Evolutionary conservation across 2,329 filamentous ascomycete genomes (phyloP).

Genomic region (Bipolaris sorokiniana): DNA sequence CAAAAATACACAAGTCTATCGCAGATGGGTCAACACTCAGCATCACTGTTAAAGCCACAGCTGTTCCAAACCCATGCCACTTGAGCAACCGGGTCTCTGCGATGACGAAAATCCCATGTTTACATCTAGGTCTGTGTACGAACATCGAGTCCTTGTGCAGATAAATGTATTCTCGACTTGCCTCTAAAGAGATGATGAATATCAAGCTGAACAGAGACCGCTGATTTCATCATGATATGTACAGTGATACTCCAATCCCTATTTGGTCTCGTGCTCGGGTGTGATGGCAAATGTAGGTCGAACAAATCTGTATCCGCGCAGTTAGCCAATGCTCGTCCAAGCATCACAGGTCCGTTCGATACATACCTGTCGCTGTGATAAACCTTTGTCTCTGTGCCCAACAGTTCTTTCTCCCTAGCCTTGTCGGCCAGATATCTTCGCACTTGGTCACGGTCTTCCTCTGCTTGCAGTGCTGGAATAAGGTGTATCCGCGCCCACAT

Average conservation of each 20-base stretch:
- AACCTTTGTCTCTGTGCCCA: constrained; percentile 82
- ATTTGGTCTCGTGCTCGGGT: constrained; percentile 68
- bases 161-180: background rate
- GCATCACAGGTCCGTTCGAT: constrained; percentile 38
- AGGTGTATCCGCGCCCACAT: constrained; percentile 97
- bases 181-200: background rate
- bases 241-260: constrained; percentile 31
- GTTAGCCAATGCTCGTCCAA: constrained; percentile 11
- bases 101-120: constrained; percentile 15
- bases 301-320: constrained; percentile 55
- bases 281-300: constrained; percentile 79
- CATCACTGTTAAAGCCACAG: background rate
- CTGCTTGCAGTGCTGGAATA: constrained; percentile 90
- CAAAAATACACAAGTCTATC: constrained; percentile 1
- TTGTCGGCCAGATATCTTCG: constrained; percentile 84
- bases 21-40: background rate
- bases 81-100: constrained; percentile 1
- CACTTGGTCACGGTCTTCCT: constrained; percentile 95
- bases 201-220: background rate
- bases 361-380: constrained; percentile 88
- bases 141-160: background rate
- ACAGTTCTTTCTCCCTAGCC: constrained; percentile 85
- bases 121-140: background rate
- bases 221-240: constrained; percentile 24
- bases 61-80: background rate